Base-by-base conservation (phyloP, 2,329 filamentous ascomycete genomes). In the Aspergillus neoniger region DNA sequence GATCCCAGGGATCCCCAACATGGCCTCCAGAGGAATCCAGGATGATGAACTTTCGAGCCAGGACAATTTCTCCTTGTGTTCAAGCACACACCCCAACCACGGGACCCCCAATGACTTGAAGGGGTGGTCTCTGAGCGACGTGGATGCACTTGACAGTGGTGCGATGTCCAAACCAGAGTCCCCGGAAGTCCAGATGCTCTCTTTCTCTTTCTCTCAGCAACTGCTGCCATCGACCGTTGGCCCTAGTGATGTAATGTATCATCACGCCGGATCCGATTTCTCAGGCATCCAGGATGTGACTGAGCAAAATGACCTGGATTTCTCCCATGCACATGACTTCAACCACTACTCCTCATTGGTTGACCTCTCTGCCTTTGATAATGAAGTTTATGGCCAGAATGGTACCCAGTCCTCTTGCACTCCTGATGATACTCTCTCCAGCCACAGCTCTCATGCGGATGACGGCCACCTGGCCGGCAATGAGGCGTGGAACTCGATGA, bases 31-130 rank as follows among this genome's bases (percentile, higher is more conserved):
- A 69, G 68, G 69, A 64, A 58, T 71, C 70, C 76, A 77, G 72
- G 76, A 79, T 76, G 74, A 78, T 76, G 76, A 79, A 60, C 69
- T 77, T 63, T 75, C 74, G 57, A 75, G 72, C 69, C 74, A 76
- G 68, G 76, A 77, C 71, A 74, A 66, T 63, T 77, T 77, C 64
- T 76, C 76, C 62, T 72, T 78, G 63, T 76, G 74, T 70, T 77
- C 77, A 66, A 76, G 69, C 67, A 70, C 73, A 58, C 69, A 69
- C 61, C 72, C 69, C 67, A 66, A 64, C 70, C 69, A 69, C 68
- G 73, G 72, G 67, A 72, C 63, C 43, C 61, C 72, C 62, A 71
- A 72, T 65, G 76, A 75, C 44, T 67, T 78, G 59, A 74, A 73
- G 64, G 68, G 74, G 55, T 79, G 77, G 77, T 66, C 70, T 44